These are phyloP conservation scores for Ogataea neopini DNA, from an alignment of 805 yeast genomes.

Conservation along the genomic window DNA sequence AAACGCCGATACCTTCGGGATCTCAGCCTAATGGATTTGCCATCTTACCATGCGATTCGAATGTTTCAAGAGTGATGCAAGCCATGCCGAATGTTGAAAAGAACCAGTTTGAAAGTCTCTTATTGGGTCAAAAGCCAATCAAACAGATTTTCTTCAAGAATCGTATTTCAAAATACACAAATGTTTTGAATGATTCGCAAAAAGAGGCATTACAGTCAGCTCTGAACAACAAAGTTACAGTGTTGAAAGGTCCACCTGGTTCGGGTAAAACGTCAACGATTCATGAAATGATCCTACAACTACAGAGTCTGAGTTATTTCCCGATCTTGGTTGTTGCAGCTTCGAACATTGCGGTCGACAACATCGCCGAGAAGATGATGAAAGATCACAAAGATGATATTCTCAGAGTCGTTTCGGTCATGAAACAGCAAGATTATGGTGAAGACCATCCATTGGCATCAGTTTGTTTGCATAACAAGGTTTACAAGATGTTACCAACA, in stretches of 20 bases:
- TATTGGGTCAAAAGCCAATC: slow-evolving; percentile 33
- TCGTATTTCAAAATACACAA: slow-evolving; percentile 48
- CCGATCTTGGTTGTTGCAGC: slow-evolving; percentile 77
- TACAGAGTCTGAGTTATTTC: slow-evolving; percentile 58
- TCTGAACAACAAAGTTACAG: slow-evolving; percentile 54
- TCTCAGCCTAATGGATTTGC: slow-evolving; percentile 33
- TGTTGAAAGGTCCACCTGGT: slow-evolving; percentile 81
- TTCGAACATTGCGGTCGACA: slow-evolving; percentile 73
- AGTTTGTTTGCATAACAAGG: slow-evolving; percentile 65
- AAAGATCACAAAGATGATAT: slow-evolving; percentile 50
- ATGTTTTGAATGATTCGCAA: slow-evolving; percentile 71
- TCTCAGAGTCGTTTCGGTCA: slow-evolving; percentile 57
- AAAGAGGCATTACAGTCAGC: slow-evolving; percentile 70
- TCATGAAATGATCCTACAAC: slow-evolving; percentile 76
- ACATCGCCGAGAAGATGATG: slow-evolving; percentile 68
- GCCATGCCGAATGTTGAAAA: slow-evolving; percentile 63
- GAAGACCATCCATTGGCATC: slow-evolving; percentile 54
- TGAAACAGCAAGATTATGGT: slow-evolving; percentile 63
- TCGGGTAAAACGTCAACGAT: slow-evolving; percentile 84
- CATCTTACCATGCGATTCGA: slow-evolving; percentile 62
- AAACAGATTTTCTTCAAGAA: slow-evolving; percentile 52
- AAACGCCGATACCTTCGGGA: slow-evolving; percentile 27
- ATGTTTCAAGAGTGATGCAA: slow-evolving; percentile 60
- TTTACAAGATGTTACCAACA: slow-evolving; percentile 49
- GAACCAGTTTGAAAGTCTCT: slow-evolving; percentile 46